Evolutionary conservation across 768 basidiomycete species (phyloP).

Genomic region (Astraeus odoratus): DNA sequence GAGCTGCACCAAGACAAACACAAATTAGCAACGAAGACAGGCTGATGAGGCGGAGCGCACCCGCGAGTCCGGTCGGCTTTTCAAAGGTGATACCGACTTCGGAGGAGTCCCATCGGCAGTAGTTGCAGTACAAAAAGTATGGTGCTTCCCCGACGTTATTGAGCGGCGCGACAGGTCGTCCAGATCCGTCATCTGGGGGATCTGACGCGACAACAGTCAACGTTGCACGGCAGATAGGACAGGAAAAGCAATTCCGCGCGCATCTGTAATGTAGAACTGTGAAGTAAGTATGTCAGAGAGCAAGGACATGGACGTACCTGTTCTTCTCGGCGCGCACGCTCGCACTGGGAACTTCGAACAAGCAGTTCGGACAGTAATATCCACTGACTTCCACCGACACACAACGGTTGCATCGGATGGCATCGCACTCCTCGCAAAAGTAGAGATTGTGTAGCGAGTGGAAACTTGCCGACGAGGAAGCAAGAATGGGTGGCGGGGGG

Average conservation of each 20-base stretch:
- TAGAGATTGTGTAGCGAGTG: slow-evolving; percentile 82
- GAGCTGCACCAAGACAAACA: slow-evolving; percentile 44
- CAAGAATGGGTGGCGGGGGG: slow-evolving; percentile 68
- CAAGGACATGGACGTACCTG: slow-evolving; percentile 40
- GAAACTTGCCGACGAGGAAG: slow-evolving; percentile 75
- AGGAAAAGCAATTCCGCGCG: slow-evolving; percentile 95
- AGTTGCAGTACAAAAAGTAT: slow-evolving; percentile 86
- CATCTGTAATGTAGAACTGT: slow-evolving; percentile 50
- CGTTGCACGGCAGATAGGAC: slow-evolving; percentile 88
- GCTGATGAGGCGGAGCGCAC: slow-evolving; percentile 36
- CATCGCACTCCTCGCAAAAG: slow-evolving; percentile 99
- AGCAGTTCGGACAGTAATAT: slow-evolving; percentile 96
- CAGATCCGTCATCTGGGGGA: slow-evolving; percentile 54
- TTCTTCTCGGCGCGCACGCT: slow-evolving; percentile 99
- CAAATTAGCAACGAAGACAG: background rate
- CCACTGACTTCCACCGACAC: slow-evolving; percentile 91
- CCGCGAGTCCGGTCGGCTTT: slow-evolving; percentile 92
- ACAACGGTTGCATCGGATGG: slow-evolving; percentile 88
- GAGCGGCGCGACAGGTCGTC: slow-evolving; percentile 44
- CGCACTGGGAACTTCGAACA: slow-evolving; percentile 97
- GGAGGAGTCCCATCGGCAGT: slow-evolving; percentile 92
- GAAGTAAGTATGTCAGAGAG: background rate
- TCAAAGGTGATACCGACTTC: slow-evolving; percentile 91
- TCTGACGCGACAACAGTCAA: slow-evolving; percentile 89
- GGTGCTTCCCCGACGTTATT: slow-evolving; percentile 75